Percentiles rank a stretch among this genome's conserved stretches.
phyloP scores from a whole-genome alignment of 2,329 filamentous ascomycete genomes.

The Pseudophaeomoniella oleicola region DNA sequence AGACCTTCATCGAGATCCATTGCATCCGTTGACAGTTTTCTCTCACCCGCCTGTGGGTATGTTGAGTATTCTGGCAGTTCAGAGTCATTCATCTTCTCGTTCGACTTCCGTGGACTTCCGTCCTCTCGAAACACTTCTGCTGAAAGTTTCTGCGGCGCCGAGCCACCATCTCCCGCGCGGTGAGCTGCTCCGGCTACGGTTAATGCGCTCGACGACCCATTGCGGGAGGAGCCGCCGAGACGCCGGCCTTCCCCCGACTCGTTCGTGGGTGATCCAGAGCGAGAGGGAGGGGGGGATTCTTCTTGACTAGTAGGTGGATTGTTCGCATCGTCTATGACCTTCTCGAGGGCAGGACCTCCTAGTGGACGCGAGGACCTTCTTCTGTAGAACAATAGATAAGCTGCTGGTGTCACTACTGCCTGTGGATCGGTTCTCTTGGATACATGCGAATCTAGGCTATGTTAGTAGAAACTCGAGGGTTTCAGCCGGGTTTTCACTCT shows the following conservation, averaged over 20 bases:
- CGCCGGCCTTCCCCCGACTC: slow-evolving; percentile 68
- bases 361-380: slow-evolving; percentile 64
- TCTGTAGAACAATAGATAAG: slow-evolving; percentile 92
- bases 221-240: slow-evolving; percentile 76
- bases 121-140: slow-evolving; percentile 17
- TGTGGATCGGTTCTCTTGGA: slow-evolving; percentile 44
- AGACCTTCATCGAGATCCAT: slow-evolving; percentile 1
- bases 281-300: slow-evolving; percentile 26
- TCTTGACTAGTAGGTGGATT: slow-evolving; percentile 35
- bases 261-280: slow-evolving; percentile 25
- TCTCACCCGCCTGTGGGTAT: slow-evolving; percentile 2
- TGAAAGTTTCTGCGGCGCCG: slow-evolving; percentile 23
- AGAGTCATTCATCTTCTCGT: slow-evolving; percentile 8
- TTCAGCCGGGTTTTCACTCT: too few relatives aligned
- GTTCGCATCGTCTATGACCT: slow-evolving; percentile 52
- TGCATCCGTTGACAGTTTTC: background rate
- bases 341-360: slow-evolving; percentile 60
- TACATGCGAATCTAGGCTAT: slow-evolving; percentile 58
- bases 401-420: slow-evolving; percentile 56
- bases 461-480: too few relatives aligned
- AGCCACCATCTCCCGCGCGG: slow-evolving; percentile 50
- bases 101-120: slow-evolving; percentile 9
- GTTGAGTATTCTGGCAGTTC: slow-evolving; percentile 18
- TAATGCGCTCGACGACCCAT: slow-evolving; percentile 84
- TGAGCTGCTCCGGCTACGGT: slow-evolving; percentile 61